Percentiles rank a stretch among this genome's conserved stretches.
These are phyloP conservation scores for Lactuca sativa DNA, from an alignment of 129 eudicot genomes.

Conservation along the genomic window DNA sequence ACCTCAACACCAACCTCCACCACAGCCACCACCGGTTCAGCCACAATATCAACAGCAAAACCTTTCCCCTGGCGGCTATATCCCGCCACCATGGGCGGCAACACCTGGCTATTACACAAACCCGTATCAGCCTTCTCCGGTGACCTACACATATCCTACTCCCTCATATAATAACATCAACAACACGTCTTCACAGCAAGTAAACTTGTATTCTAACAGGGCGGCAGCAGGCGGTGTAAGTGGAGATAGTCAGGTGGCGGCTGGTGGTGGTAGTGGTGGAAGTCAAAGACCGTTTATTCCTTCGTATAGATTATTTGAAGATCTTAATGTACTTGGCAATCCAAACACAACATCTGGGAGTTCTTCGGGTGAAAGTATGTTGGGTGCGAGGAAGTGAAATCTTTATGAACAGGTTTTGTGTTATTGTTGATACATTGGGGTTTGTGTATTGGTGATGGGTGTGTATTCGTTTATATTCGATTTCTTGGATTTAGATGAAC, in stretches of 20 bases:
- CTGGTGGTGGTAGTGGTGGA: constrained; percentile 29
- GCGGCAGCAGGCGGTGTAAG: constrained; percentile 35
- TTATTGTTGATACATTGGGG: constrained; percentile 29
- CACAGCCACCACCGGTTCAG: constrained; percentile 1
- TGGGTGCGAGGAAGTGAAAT: constrained; percentile 54
- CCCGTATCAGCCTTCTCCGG: constrained; percentile 34
- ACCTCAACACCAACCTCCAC: constrained; percentile 21
- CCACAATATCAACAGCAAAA: constrained; percentile 37
- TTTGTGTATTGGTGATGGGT: constrained; percentile 30
- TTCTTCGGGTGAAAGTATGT: constrained; percentile 57
- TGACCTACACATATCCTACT: constrained; percentile 29
- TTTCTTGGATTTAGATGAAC: constrained; percentile 33
- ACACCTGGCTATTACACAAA: constrained; percentile 68
- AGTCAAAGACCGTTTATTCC: constrained; percentile 76
- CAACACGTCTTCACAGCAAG: constrained; percentile 37
- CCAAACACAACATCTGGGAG: constrained; percentile 47
- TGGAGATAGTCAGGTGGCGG: constrained; percentile 40
- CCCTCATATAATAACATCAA: constrained; percentile 35
- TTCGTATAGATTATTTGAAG: constrained; percentile 85
- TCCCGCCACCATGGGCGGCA: constrained; percentile 95
- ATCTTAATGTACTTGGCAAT: constrained; percentile 83
- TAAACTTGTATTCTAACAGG: constrained; percentile 26
- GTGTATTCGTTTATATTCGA: constrained; percentile 29
- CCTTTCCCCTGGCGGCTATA: constrained; percentile 41
- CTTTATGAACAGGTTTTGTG: constrained; percentile 17